These are phyloP conservation scores for Pichia sp. DNA, from an alignment of 1,139 yeast species.

Conservation along the genomic window DNA sequence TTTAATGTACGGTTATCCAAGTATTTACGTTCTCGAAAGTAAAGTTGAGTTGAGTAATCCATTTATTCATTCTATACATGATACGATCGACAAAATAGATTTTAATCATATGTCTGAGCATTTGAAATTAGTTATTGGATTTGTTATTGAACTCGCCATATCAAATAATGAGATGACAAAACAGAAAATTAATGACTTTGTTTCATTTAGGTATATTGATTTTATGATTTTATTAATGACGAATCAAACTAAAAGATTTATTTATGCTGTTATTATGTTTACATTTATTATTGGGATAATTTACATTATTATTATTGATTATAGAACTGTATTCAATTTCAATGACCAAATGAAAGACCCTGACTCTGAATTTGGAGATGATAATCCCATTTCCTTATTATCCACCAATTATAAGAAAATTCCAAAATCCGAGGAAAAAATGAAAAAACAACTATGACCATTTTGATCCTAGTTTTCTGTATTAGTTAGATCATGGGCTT, in stretches of 20 bases:
- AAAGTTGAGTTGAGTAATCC: slow-evolving; percentile 58
- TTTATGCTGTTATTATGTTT: slow-evolving; percentile 13
- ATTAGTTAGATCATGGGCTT: no score
- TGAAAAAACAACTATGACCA: no score
- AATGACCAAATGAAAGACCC: no score
- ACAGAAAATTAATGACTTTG: slow-evolving; percentile 1
- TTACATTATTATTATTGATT: slow-evolving; percentile 8
- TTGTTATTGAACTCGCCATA: slow-evolving; percentile 53
- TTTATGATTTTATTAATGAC: slow-evolving; percentile 17
- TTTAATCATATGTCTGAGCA: slow-evolving; percentile 76
- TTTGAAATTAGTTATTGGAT: slow-evolving; percentile 66
- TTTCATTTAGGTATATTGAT: slow-evolving; percentile 17
- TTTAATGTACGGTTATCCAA: slow-evolving; percentile 72
- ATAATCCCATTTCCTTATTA: no score
- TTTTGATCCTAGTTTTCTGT: no score
- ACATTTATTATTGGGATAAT: slow-evolving; percentile 7
- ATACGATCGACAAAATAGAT: slow-evolving; percentile 75
- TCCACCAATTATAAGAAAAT: no score
- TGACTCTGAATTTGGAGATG: background rate
- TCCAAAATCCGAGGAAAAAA: no score
- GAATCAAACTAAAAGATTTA: slow-evolving; percentile 17
- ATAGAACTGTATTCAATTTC: background rate
- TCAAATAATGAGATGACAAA: background rate
- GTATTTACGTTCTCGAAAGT: slow-evolving; percentile 76
- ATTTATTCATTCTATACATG: slow-evolving; percentile 70